Percentiles rank a stretch among this genome's conserved stretches.
These are phyloP conservation scores for Excoecaria agallocha DNA, from an alignment of 345 rosid species.

Conservation along the genomic window DNA sequence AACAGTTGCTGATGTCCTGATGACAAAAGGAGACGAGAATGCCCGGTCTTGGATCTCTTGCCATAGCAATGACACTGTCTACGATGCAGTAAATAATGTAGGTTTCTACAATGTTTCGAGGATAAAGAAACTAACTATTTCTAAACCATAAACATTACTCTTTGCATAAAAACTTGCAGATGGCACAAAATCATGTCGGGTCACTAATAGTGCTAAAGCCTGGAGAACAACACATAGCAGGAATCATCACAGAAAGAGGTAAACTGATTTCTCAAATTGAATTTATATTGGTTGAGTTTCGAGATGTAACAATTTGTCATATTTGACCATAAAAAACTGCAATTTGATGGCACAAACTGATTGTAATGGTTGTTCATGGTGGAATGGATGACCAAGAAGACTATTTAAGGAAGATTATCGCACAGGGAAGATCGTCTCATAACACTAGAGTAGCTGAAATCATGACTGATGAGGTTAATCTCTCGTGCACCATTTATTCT, in stretches of 20 bases:
- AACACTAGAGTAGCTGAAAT: slow-evolving; percentile 74
- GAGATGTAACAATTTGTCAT: no score
- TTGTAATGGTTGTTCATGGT: slow-evolving; percentile 2
- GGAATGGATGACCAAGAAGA: slow-evolving; percentile 47
- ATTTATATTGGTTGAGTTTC: background rate
- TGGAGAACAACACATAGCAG: slow-evolving; percentile 69
- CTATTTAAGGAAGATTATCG: slow-evolving; percentile 66
- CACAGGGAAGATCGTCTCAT: slow-evolving; percentile 60
- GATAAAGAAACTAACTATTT: background rate
- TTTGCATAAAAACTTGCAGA: slow-evolving; percentile 39
- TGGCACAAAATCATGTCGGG: slow-evolving; percentile 84
- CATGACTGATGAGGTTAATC: slow-evolving; percentile 71
- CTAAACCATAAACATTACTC: background rate
- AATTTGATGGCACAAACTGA: background rate
- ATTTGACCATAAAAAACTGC: no score
- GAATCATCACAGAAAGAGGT: slow-evolving; percentile 94
- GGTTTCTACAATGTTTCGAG: slow-evolving; percentile 17
- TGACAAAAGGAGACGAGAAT: slow-evolving; percentile 55
- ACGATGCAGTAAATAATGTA: slow-evolving; percentile 74
- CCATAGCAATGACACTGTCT: slow-evolving; percentile 56
- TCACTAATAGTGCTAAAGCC: slow-evolving; percentile 85
- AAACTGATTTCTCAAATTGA: background rate
- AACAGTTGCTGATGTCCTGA: slow-evolving; percentile 71
- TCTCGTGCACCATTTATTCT: background rate
- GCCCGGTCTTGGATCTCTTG: slow-evolving; percentile 67